Percentiles rank a stretch among this genome's conserved stretches.
Evolutionary conservation across 805 yeast species (phyloP).

Genomic region (Isabelozyma rhagii): DNA sequence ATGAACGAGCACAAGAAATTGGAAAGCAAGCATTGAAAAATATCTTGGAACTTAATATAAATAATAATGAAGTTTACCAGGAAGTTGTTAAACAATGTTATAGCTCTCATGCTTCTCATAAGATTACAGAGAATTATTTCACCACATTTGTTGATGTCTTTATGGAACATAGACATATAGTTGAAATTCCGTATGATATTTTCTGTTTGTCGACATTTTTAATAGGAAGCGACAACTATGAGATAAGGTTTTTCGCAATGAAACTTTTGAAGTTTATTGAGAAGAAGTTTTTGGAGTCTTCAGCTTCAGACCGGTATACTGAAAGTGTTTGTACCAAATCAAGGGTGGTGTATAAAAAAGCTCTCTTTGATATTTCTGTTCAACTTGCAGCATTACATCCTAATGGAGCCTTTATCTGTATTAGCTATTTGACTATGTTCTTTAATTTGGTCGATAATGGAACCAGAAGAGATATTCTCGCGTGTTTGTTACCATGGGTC

Average conservation of each 20-base stretch:
- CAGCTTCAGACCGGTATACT: constrained; percentile 50
- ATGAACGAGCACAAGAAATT: constrained; percentile 53
- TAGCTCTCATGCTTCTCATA: constrained; percentile 45
- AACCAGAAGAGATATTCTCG: constrained; percentile 72
- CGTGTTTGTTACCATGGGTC: constrained; percentile 90
- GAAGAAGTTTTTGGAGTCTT: constrained; percentile 38
- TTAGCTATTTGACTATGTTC: constrained; percentile 70
- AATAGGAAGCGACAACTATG: constrained; percentile 67
- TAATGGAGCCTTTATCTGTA: constrained; percentile 56
- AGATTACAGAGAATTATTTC: constrained; percentile 67
- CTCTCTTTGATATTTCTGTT: constrained; percentile 74
- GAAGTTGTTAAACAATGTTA: constrained; percentile 75
- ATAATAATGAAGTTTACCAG: constrained; percentile 47
- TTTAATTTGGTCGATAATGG: constrained; percentile 56
- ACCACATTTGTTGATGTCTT: constrained; percentile 66
- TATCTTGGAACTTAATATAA: constrained; percentile 58
- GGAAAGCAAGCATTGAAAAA: constrained; percentile 74
- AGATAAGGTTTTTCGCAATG: constrained; percentile 70
- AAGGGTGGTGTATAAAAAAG: constrained; percentile 81
- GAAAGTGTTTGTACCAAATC: constrained; percentile 74
- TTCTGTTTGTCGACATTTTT: constrained; percentile 76
- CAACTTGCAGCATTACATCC: constrained; percentile 61
- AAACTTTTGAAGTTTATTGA: constrained; percentile 69
- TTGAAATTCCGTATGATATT: constrained; percentile 58
- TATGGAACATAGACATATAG: constrained; percentile 45